Evolutionary conservation across 176 grass and related monocot genomes (phyloP), one percentile per base, ranked within the genome.

Genomic region (Pontederia crassipes): DNA sequence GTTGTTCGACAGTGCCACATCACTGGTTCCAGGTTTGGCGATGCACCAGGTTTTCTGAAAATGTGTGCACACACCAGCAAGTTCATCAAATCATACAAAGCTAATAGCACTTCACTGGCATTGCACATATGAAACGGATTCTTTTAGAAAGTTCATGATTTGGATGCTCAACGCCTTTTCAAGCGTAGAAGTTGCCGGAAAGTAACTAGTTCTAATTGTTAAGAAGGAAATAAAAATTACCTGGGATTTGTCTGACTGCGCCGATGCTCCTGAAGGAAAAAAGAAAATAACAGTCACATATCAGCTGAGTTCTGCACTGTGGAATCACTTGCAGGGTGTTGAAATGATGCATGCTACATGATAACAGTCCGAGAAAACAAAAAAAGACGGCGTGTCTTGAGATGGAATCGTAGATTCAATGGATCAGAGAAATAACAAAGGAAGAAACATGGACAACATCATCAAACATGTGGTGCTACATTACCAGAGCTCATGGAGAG

Each of bases 41-140:
- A 63, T 8, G 13, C 61, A 64, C 61, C 61, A 64, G 17, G 61
- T 48, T 48, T 64, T 46, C 61, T 64, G 28, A 13, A 14, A 61
- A 35, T 35, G 29, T 4, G 4, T 8, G 35, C 11, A 61, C 12
- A 12, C 18, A 60, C 57, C 57, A 60, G 57, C 57, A 29, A 29
- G 24, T 12, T 60, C 10, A 29, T 60, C 57, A 35, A 4, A 35
- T 35, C 29, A 35, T 35, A 35, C 29, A 35, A 35, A 35, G 29
- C 29, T 35, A 35, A 35, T 35, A 35, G 4, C n/a, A n/a, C n/a
- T n/a, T n/a, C n/a, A n/a, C n/a, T n/a, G n/a, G n/a, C n/a, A n/a
- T n/a, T n/a, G n/a, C n/a, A n/a, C n/a, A n/a, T n/a, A n/a, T n/a
- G n/a, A n/a, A n/a, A n/a, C n/a, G n/a, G n/a, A n/a, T n/a, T n/a